Evolutionary conservation across 495 filamentous ascomycete genomes (phyloP).

Genomic region (Penicillium soppii): DNA sequence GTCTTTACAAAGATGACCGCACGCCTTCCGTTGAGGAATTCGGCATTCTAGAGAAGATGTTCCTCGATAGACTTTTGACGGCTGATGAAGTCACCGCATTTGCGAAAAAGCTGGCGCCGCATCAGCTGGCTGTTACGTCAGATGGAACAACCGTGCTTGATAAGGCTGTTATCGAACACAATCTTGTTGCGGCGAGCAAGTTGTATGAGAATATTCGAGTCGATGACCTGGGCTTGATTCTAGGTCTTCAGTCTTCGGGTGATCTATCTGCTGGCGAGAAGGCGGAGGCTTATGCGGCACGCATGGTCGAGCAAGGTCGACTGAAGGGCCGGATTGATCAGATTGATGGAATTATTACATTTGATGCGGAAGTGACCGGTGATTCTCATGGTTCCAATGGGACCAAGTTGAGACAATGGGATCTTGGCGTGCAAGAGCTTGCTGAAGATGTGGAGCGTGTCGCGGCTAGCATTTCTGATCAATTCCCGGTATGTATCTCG

Average conservation of each 20-base stretch:
- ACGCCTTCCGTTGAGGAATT: conserved; percentile 74
- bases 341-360: conserved; percentile 84
- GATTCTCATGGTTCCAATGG: conserved; percentile 45
- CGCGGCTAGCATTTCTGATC: conserved; percentile 48
- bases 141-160: conserved; percentile 94
- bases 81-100: conserved; percentile 84
- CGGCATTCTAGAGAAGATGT: conserved; percentile 95
- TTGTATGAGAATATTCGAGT: conserved; percentile 89
- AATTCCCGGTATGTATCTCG: conserved; percentile 43
- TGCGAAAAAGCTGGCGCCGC: conserved; percentile 71
- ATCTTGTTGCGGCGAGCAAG: conserved; percentile 79
- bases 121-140: conserved; percentile 83
- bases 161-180: conserved; percentile 93
- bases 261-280: conserved; percentile 62
- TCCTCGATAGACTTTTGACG: conserved; percentile 80
- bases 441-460: conserved; percentile 89
- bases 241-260: conserved; percentile 57
- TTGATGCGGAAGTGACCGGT: conserved; percentile 65
- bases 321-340: conserved; percentile 89
- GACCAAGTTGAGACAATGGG: conserved; percentile 76
- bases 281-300: conserved; percentile 87
- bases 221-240: conserved; percentile 69
- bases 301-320: conserved; percentile 93
- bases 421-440: conserved; percentile 78
- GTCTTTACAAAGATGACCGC: conserved; percentile 93